phyloP scores from a whole-genome alignment of 108 stramenopile species.

The Nitzschia sp. region DNA sequence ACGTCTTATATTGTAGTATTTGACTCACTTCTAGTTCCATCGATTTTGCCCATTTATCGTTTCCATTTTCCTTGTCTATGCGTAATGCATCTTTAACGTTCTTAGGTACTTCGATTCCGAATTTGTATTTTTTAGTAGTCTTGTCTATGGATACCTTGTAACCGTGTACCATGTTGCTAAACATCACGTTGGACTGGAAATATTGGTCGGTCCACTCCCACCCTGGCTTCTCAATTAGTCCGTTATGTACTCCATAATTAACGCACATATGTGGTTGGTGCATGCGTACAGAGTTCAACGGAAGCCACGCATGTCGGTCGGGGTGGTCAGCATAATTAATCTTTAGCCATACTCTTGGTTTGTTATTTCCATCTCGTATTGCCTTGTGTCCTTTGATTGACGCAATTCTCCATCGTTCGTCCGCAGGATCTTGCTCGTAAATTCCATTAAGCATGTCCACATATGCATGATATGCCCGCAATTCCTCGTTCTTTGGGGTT shows the following conservation, averaged over 20 bases:
- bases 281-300: neutral
- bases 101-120: constrained; percentile 27
- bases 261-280: neutral
- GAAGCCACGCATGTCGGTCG: neutral
- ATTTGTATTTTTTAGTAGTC: constrained; percentile 25
- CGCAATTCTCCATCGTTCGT: neutral
- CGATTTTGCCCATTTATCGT: constrained; percentile 34
- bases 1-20: constrained; percentile 13
- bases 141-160: neutral
- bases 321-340: neutral
- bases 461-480: neutral
- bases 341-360: neutral
- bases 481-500: neutral
- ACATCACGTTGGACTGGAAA: neutral
- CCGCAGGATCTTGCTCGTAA: neutral
- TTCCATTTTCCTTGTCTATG: constrained; percentile 21
- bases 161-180: neutral
- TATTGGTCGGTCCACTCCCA: neutral
- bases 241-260: neutral
- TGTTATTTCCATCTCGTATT: neutral
- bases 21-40: constrained; percentile 15
- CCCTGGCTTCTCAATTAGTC: neutral
- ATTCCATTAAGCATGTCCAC: neutral
- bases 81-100: constrained; percentile 16
- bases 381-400: neutral